Conservation (phyloP, 2,329 filamentous ascomycete genomes). For the Fusarium begoniae region DNA sequence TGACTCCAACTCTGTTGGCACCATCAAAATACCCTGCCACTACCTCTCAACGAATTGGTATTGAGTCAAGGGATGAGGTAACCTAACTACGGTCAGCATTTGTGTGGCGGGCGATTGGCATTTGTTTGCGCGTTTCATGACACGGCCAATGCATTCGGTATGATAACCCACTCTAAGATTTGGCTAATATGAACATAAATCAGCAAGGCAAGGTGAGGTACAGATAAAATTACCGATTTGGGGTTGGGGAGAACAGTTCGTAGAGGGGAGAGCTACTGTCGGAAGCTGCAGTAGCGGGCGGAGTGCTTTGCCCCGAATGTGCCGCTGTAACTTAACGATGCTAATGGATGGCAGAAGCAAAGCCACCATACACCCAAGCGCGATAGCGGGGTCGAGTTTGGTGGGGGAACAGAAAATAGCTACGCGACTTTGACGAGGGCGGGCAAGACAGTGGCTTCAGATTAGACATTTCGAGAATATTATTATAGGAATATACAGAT, state of each 20-base stretch:
- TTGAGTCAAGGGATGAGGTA: conserved; percentile 5
- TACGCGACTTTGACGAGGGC: conserved; percentile 24
- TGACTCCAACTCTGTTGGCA: conserved; percentile 27
- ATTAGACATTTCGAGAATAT: not conserved
- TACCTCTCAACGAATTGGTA: conserved; percentile 23
- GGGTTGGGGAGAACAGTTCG: conserved; percentile 26
- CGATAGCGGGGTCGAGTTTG: conserved; percentile 35
- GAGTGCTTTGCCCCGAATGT: conserved; percentile 41
- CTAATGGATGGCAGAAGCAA: conserved; percentile 20
- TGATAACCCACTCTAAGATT: conserved; percentile 7
- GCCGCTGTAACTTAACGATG: conserved; percentile 21
- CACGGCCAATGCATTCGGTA: not conserved
- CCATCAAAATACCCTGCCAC: conserved; percentile 26
- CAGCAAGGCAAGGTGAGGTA: not conserved
- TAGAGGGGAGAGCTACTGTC: conserved; percentile 35
- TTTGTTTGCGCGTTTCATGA: not conserved
- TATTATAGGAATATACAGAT: not conserved
- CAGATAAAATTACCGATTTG: conserved; percentile 14
- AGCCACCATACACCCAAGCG: conserved; percentile 21
- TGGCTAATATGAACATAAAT: conserved; percentile 16
- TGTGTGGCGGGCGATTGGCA: conserved; percentile 5
- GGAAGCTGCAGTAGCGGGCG: conserved; percentile 40
- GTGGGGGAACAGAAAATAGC: conserved; percentile 32
- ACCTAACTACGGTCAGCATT: conserved; percentile 11
- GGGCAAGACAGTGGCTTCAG: conserved; percentile 15